Percentiles rank a stretch among this genome's conserved stretches.
Conservation (phyloP, 2,329 filamentous ascomycete genomes). For the Sclerotinia nivalis region DNA sequence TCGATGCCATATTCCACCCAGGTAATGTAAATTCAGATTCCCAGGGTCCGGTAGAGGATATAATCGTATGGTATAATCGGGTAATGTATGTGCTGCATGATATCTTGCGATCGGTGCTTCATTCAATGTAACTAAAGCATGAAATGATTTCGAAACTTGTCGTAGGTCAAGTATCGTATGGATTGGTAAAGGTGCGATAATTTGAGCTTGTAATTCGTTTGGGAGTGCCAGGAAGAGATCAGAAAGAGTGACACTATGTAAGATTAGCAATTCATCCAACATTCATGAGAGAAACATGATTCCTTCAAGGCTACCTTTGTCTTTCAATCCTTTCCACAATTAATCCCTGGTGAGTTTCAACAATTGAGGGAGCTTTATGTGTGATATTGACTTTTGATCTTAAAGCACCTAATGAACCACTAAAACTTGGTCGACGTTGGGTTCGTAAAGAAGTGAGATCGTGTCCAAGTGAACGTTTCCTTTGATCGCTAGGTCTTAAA, state of each 20-base stretch:
- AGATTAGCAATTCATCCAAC: not conserved
- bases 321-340: constrained; percentile 33
- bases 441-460: constrained; percentile 38
- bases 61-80: constrained; percentile 59
- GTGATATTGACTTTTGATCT: constrained; percentile 38
- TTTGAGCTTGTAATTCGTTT: constrained; percentile 63
- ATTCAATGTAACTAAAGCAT: constrained; percentile 59
- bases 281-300: not conserved
- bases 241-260: constrained; percentile 48
- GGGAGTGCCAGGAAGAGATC: constrained; percentile 60
- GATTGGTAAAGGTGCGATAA: constrained; percentile 60
- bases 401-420: constrained; percentile 39
- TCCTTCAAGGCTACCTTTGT: constrained; percentile 29
- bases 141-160: constrained; percentile 59
- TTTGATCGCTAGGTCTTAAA: constrained; percentile 38
- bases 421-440: constrained; percentile 40
- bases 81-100: constrained; percentile 60
- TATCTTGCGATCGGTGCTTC: constrained; percentile 62
- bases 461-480: constrained; percentile 41
- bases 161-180: constrained; percentile 61
- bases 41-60: constrained; percentile 55
- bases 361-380: constrained; percentile 36
- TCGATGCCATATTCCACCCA: constrained; percentile 66
- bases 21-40: constrained; percentile 57
- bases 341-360: constrained; percentile 37